Conservation (phyloP, 225 moss, liverwort and hornwort genomes). For the Ulota crispa region DNA sequence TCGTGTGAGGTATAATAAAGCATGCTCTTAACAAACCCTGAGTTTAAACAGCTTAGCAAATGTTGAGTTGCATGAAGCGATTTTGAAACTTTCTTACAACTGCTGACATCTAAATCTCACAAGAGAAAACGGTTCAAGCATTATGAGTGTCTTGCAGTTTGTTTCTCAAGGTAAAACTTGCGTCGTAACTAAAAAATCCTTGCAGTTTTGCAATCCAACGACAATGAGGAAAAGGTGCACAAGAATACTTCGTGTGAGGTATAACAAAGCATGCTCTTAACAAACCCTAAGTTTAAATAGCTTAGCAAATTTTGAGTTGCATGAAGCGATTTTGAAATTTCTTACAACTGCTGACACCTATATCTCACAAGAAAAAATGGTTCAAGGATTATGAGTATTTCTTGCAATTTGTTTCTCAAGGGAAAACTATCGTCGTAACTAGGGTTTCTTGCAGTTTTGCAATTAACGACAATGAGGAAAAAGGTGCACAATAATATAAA, state of each 20-base stretch:
- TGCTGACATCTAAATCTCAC: too few relatives aligned
- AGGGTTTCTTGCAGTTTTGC: too few relatives aligned
- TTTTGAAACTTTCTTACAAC: background rate
- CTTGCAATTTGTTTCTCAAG: background rate
- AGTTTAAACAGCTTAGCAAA: background rate
- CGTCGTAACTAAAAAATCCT: too few relatives aligned
- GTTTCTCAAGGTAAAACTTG: too few relatives aligned
- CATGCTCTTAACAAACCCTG: background rate
- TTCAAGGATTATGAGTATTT: background rate
- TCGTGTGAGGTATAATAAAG: background rate
- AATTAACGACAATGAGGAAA: too few relatives aligned
- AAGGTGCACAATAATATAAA: too few relatives aligned
- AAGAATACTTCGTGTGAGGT: slow-evolving; percentile 11
- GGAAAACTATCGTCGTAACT: too few relatives aligned
- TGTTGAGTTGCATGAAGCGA: too few relatives aligned
- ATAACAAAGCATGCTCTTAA: background rate
- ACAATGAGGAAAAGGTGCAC: too few relatives aligned
- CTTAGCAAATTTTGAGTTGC: background rate
- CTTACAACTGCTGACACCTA: too few relatives aligned
- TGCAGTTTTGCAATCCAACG: too few relatives aligned
- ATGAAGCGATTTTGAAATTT: background rate
- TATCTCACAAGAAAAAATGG: too few relatives aligned
- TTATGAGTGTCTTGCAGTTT: background rate
- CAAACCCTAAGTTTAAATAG: background rate
- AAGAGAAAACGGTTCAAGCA: background rate